These are phyloP conservation scores for Rachicladosporium sp. DNA, from an alignment of 2,329 filamentous ascomycete genomes.

Conservation along the genomic window DNA sequence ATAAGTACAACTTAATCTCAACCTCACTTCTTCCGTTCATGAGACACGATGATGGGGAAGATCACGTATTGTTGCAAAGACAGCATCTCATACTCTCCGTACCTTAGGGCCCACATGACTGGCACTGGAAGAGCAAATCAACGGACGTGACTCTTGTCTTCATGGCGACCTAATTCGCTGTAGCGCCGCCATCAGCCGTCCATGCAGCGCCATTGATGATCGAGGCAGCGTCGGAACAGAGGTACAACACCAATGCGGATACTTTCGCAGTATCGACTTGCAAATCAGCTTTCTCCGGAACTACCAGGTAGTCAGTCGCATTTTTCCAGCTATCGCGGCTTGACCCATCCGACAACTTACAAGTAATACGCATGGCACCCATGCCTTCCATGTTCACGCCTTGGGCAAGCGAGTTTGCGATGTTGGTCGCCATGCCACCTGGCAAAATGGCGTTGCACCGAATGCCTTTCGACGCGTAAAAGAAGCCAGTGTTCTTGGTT, in stretches of 20 bases:
- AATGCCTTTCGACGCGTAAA: constrained; percentile 44
- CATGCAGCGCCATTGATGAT: constrained; percentile 23
- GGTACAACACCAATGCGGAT: constrained; percentile 15
- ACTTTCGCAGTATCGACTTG: no score
- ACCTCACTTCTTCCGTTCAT: no score
- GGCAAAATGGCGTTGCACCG: constrained; percentile 34
- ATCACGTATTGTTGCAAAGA: no score
- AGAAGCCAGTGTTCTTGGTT: constrained; percentile 46
- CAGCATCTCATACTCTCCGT: no score
- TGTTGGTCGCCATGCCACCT: constrained; percentile 46
- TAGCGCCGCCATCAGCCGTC: constrained; percentile 17
- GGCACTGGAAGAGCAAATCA: no score
- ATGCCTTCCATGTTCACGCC: constrained; percentile 21
- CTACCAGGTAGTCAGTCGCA: no score
- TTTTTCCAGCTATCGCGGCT: neutral
- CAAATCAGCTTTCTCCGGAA: no score
- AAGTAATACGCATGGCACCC: constrained; percentile 12
- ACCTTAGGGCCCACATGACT: no score
- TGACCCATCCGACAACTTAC: constrained; percentile 8
- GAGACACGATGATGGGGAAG: no score
- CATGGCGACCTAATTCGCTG: constrained; percentile 7
- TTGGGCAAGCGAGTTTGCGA: constrained; percentile 31
- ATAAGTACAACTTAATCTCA: no score
- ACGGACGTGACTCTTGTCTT: no score
- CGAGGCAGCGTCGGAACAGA: constrained; percentile 21